Percentiles rank a stretch among this genome's conserved stretches.
Evolutionary conservation across 2,329 filamentous ascomycete species (phyloP).

Genomic region (Trichoderma atroviride): DNA sequence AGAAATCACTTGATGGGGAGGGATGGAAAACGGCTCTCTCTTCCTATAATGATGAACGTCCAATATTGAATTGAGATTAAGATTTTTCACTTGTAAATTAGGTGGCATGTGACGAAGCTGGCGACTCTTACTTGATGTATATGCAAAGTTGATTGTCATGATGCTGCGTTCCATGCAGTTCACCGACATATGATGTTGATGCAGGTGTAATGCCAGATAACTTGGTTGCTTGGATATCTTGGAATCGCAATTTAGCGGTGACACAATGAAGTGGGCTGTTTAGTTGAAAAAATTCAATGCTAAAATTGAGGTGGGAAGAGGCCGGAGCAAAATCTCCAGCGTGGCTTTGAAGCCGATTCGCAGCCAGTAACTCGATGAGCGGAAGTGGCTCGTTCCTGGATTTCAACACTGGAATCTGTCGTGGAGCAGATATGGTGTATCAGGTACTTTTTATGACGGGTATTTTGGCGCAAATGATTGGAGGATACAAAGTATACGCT

Average conservation of each 20-base stretch:
- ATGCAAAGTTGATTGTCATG: background rate
- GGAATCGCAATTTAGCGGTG: background rate
- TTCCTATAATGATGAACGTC: constrained; percentile 24
- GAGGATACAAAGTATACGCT: background rate
- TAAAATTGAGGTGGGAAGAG: background rate
- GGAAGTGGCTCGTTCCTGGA: constrained; percentile 21
- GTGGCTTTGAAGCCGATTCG: constrained; percentile 22
- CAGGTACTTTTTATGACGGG: background rate
- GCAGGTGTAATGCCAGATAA: background rate
- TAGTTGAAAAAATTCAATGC: background rate
- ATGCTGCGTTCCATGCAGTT: background rate
- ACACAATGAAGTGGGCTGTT: constrained; percentile 4
- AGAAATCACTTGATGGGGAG: background rate
- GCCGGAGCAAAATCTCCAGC: constrained; percentile 23
- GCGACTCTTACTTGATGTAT: background rate
- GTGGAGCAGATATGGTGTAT: background rate
- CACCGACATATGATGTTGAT: background rate
- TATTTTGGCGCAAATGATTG: background rate
- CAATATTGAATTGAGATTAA: background rate
- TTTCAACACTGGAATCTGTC: background rate
- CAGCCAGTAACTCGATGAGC: constrained; percentile 26
- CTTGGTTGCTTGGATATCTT: background rate
- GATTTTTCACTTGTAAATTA: background rate
- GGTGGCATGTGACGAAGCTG: background rate
- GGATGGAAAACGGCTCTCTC: background rate